Base-by-base conservation (phyloP, 805 yeast genomes). In the Brettanomyces anomalus region DNA sequence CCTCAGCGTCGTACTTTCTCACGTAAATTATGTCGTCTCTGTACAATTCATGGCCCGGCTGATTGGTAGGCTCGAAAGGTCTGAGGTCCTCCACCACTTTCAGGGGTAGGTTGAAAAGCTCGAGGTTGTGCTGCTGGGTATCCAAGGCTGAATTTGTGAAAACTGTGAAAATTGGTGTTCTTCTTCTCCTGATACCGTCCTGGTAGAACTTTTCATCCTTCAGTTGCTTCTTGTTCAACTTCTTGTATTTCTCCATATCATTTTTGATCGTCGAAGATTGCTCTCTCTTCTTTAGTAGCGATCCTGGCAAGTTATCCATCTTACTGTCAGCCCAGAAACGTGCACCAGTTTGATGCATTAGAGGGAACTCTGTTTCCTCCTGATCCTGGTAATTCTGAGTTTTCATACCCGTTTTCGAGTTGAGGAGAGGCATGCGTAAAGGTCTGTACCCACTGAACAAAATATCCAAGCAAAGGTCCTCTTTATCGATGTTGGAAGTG, bases 121-220 rank as follows among this genome's bases (percentile, higher is more conserved):
- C 64, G 15, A 57, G 44, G 43, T 58, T 57, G 42, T 59, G 62
- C 41, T 61, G 63, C 41, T 61, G 64, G 4, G 65, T 61, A 37
- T 60, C 58, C 31, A 60, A 48, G n/a, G 54, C 53, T 5, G 62
- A 49, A 42, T 59, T 58, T 18, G 64, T 57, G 41, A 60, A 54
- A 11, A 60, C 51, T 11, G 64, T 57, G 32, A 53, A 52, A 33
- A 55, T 48, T 8, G 60, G 61, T 7, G 57, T 52, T 41, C 52
- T 54, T 8, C 38, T 15, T 19, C 44, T 49, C 42, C 54, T 56
- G 43, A 54, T 54, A 40, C 56, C 54, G 34, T 57, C 58, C 5
- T 61, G 61, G 41, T 53, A 57, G 45, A 55, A 60, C 34, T 58
- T 58, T 13, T 37, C 18, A 4, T 44, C 40, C 7, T 43, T 14